Conservation (phyloP, 1,284 basidiomycete species). For the Malassezia slooffiae region DNA sequence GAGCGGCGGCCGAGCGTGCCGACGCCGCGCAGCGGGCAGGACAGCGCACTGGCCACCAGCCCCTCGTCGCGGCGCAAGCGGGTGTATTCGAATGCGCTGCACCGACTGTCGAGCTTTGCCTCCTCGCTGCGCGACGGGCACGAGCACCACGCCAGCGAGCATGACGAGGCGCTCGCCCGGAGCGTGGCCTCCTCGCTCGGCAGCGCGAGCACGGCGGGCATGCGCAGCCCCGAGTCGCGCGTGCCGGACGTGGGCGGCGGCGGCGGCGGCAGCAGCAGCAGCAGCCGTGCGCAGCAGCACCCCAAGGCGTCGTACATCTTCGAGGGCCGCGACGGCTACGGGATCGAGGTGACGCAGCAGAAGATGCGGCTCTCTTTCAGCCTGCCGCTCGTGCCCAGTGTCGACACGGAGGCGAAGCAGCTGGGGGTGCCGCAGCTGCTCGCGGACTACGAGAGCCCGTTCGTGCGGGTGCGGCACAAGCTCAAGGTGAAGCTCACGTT, state of each 20-base stretch:
- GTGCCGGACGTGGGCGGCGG: neutral
- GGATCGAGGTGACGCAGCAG: slow-evolving; percentile 34
- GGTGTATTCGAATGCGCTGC: slow-evolving; percentile 27
- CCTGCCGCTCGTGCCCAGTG: slow-evolving; percentile 31
- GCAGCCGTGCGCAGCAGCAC: slow-evolving; percentile 9
- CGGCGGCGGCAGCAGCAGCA: neutral
- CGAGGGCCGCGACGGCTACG: slow-evolving; percentile 36
- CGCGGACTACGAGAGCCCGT: slow-evolving; percentile 43
- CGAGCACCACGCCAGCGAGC: no score
- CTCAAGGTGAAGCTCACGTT: slow-evolving; percentile 45
- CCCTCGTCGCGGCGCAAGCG: slow-evolving; percentile 5
- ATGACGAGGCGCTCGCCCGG: slow-evolving; percentile 1
- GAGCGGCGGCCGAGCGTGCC: neutral
- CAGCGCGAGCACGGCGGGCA: neutral
- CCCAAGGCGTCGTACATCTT: slow-evolving; percentile 39
- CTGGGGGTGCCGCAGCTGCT: slow-evolving; percentile 29
- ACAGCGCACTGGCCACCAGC: no score
- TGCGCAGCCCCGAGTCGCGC: neutral
- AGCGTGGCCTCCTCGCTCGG: no score
- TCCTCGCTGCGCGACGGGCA: slow-evolving; percentile 29
- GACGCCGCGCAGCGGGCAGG: neutral
- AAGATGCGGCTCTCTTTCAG: slow-evolving; percentile 44
- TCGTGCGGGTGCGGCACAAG: slow-evolving; percentile 42
- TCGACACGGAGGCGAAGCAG: slow-evolving; percentile 16
- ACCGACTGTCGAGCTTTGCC: slow-evolving; percentile 33